Evolutionary conservation across 2,329 filamentous ascomycete species (phyloP), one percentile per base, ranked within the genome.

Genomic region (Aspergillus pseudoglaucus): DNA sequence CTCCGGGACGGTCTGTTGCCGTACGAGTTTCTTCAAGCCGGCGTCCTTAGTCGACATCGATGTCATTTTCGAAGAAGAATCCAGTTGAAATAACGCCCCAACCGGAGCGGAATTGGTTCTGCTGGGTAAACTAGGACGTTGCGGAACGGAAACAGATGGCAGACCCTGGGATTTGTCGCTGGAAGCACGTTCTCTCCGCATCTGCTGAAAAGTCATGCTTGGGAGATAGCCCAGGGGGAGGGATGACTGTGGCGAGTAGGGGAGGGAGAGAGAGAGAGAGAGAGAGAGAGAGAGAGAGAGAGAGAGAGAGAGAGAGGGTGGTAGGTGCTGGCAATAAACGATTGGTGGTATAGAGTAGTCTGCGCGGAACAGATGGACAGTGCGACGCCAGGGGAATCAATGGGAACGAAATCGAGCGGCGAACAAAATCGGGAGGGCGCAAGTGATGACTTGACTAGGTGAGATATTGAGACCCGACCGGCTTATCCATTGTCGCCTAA

Each of bases 21-120:
- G 57, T 6, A 54, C 33, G 37, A 30, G 25, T 46, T 60, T 39
- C 51, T 51, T 8, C 50, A 56, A 12, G 48, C 38, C 8, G 51
- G 56, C 46, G 52, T 53, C 20, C 52, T 55, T 39, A 53, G 54
- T 47, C 45, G 57, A 17, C 33, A 17, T 35, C n/a, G 33, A n/a
- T 17, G 33, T 35, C 14, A 17, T 35, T n/a, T n/a, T 35, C 14
- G 33, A 17, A 15, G 55, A 38, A 18, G 54, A 48, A 47, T 62
- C 57, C 14, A 64, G 46, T 51, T 58, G 58, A 46, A 62, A 51
- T 48, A 67, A 42, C 38, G 48, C 62, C 18, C 61, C 66, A 22
- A 54, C 52, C 1, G 67, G 66, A 22, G 66, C 65, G 30, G 68
- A 70, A 44, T 56, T 52, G 8, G 67, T 69, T 47, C 67, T 60